Base-by-base conservation (phyloP, 176 grass and related monocot species). In the Secale cereale region DNA sequence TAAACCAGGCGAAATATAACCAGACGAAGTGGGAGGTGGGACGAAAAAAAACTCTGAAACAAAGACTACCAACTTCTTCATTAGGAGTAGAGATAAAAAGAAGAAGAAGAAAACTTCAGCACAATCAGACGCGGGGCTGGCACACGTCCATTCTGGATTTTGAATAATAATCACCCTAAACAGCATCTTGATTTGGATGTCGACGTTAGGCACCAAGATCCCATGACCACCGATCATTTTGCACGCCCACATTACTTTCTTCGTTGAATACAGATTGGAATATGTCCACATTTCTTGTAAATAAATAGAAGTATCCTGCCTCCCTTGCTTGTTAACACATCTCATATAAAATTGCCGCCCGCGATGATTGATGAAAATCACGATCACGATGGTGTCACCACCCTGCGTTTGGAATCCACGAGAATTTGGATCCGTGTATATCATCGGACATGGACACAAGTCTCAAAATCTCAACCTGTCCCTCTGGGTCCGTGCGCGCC, bases 231-330 rank as follows among this genome's bases (percentile, higher is more conserved):
- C 20, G 14, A 75, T 8, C 10, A 7, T 31, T 45, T 19, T 26
- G 87, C 43, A 67, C 10, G 76, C 27, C 32, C 81, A 45, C 5
- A 45, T 40, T 25, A 29, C 59, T 85, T 41, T 41, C 10, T 41
- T 0, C 10, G 39, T 2, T 36, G 35, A 75, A 76, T 29, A 46
- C 10, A 81, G 28, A 11, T 68, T 3, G 82, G 69, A 76, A 81
- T 89, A 78, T 83, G 54, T 50, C 52, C 72, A 25, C 10, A 68
- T 81, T 70, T 62, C 31, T 60, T 28, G 37, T 23, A 13, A 62
- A 11, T 36, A 52, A 22, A 60, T 59, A 39, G 37, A 39, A 2
- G 37, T 8, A 65, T 30, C 68, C 31, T 11, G 2, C 31, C 17
- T 76, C 8, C 11, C 29, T 45, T 10, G 7, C 3, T 31, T 16